These are phyloP conservation scores for Phallus indusiatus DNA, from an alignment of 768 basidiomycete genomes.

Conservation along the genomic window DNA sequence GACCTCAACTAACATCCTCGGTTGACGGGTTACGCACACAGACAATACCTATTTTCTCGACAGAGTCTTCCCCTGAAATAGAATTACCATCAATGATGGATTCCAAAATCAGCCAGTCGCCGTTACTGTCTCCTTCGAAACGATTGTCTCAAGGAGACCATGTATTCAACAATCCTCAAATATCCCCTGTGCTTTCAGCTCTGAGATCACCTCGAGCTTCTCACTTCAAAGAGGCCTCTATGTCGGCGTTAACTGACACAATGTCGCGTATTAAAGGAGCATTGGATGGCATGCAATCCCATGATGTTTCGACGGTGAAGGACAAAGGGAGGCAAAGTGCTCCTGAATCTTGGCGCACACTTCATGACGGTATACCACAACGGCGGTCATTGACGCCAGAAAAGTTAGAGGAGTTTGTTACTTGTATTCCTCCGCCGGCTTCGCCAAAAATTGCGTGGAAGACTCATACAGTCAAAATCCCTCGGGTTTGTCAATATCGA, in stretches of 20 bases:
- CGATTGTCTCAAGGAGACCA: conserved; percentile 4
- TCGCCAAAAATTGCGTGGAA: conserved; percentile 35
- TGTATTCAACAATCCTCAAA: not conserved
- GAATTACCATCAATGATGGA: not conserved
- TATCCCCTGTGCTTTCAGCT: conserved; percentile 1
- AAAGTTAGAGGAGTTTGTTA: conserved; percentile 37
- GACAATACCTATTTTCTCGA: conserved; percentile 5
- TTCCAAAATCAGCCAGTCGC: not conserved
- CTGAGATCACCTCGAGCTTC: conserved; percentile 5
- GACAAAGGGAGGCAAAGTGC: not conserved
- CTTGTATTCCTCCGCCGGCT: conserved; percentile 37
- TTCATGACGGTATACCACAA: not conserved
- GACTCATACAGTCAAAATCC: conserved; percentile 37
- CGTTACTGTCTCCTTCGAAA: not conserved
- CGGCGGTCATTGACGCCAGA: conserved; percentile 20
- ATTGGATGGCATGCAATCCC: conserved; percentile 22
- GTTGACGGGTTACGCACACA: not conserved
- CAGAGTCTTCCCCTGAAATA: conserved; percentile 1
- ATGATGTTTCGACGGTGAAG: not conserved
- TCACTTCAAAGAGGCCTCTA: conserved; percentile 32
- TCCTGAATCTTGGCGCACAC: not conserved
- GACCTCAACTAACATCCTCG: not conserved
- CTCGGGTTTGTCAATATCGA: conserved; percentile 30
- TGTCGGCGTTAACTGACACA: conserved; percentile 71
- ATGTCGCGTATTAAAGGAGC: conserved; percentile 85